Conservation (phyloP, 139 green algal species). For the Zygnema circumcarinatum region DNA sequence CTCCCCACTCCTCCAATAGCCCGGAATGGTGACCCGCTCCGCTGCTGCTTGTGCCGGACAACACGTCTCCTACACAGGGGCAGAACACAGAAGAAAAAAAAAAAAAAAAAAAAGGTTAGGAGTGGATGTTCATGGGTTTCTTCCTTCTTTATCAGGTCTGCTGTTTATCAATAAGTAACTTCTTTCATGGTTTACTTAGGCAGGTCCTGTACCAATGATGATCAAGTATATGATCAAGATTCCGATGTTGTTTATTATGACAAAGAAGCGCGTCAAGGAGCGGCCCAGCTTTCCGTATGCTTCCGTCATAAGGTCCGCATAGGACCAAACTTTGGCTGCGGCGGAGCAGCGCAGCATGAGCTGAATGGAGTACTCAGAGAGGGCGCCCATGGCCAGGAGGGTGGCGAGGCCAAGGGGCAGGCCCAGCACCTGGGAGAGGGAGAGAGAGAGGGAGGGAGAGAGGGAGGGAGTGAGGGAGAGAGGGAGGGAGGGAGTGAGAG, state of each 20-base stretch:
- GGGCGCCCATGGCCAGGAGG: conserved; percentile 10
- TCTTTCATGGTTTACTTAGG: too few relatives aligned
- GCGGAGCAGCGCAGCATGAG: conserved; percentile 21
- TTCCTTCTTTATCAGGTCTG: too few relatives aligned
- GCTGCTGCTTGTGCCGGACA: conserved; percentile 4
- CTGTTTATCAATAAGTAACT: too few relatives aligned
- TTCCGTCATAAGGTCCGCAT: conserved; percentile 26
- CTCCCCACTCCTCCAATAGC: conserved; percentile 49
- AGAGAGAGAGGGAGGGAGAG: too few relatives aligned
- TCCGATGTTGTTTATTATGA: conserved; percentile 44
- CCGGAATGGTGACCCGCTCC: conserved; percentile 17
- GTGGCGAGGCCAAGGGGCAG: conserved; percentile 24
- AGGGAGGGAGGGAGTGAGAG: too few relatives aligned
- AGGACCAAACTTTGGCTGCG: conserved; percentile 37
- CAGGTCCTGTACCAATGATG: conserved; percentile 50
- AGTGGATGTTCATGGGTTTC: too few relatives aligned
- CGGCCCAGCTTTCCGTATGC: conserved; percentile 18
- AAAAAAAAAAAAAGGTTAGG: too few relatives aligned
- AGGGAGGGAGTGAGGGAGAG: too few relatives aligned
- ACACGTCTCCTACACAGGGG: conserved; percentile 37
- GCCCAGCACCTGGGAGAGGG: conserved; percentile 22
- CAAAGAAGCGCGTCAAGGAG: not conserved
- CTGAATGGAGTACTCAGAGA: conserved; percentile 30
- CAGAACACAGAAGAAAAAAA: too few relatives aligned
- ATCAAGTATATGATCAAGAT: conserved; percentile 45